Percentiles rank a stretch among this genome's conserved stretches.
These are phyloP conservation scores for Magnusiomyces suaveolens DNA, from an alignment of 1,139 yeast species.

Conservation along the genomic window DNA sequence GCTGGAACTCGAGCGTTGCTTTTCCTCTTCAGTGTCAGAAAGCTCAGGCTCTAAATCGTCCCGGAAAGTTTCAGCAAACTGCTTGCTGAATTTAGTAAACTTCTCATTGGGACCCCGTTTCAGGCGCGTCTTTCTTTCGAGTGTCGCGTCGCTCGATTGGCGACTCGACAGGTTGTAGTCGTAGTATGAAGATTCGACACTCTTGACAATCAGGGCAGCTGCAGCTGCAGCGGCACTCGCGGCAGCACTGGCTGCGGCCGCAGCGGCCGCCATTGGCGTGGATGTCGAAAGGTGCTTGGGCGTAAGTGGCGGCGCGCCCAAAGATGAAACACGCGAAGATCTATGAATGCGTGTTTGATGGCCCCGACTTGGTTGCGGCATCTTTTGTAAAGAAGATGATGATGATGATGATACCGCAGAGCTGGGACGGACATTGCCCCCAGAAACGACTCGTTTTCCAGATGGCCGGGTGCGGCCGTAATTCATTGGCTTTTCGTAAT, in stretches of 20 bases:
- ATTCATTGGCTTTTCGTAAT: not conserved
- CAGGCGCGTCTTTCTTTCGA: not conserved
- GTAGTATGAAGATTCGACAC: not conserved
- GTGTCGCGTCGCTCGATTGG: not conserved
- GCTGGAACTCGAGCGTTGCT: not conserved
- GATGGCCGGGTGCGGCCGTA: not conserved
- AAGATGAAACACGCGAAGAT: not conserved
- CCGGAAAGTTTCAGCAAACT: not conserved
- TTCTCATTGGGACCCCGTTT: not conserved
- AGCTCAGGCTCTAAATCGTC: not conserved
- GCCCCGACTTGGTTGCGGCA: not conserved
- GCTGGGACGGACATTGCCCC: not conserved
- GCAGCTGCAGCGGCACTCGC: not conserved
- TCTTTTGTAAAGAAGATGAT: not conserved
- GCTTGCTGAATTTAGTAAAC: not conserved
- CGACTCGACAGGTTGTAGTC: not conserved
- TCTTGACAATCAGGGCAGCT: not conserved
- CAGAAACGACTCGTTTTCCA: not conserved
- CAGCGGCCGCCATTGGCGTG: conserved; percentile 3
- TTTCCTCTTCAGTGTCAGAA: not conserved
- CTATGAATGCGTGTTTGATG: not conserved
- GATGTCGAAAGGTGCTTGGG: not conserved
- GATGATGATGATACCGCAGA: not conserved
- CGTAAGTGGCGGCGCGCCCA: not conserved
- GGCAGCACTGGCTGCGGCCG: not conserved